These are phyloP conservation scores for Spinacia oleracea DNA, from an alignment of 179 eudicot species.

Conservation along the genomic window DNA sequence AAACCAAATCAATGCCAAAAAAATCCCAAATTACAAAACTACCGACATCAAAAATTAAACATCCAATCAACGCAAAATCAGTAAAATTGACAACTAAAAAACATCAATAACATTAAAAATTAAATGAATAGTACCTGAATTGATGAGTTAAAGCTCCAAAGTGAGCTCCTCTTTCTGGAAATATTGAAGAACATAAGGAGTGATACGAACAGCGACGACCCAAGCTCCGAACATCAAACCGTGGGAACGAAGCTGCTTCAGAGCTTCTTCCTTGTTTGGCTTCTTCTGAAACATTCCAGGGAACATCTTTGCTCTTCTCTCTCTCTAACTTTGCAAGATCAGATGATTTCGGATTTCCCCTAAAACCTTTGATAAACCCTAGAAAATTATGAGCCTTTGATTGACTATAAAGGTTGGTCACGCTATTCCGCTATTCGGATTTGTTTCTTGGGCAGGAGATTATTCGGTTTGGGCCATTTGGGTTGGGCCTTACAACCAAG, in stretches of 20 bases:
- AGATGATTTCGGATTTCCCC: background rate
- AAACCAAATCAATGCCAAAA: background rate
- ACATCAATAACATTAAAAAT: background rate
- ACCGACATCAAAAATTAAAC: too few species aligned
- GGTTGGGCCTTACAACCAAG: background rate
- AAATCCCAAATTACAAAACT: background rate
- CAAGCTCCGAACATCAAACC: conserved; percentile 59
- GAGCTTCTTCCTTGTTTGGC: conserved; percentile 72
- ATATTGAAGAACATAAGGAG: conserved; percentile 67
- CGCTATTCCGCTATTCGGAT: background rate
- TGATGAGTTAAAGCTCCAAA: conserved; percentile 47
- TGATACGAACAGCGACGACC: conserved; percentile 59
- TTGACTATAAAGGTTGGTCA: background rate
- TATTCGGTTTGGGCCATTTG: background rate
- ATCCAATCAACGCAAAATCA: background rate
- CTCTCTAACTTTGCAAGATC: background rate
- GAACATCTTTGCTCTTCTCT: conserved; percentile 49
- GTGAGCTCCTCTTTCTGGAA: conserved; percentile 58
- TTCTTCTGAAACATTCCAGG: conserved; percentile 61
- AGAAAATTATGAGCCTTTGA: background rate
- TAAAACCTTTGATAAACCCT: conserved; percentile 32
- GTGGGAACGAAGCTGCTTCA: conserved; percentile 54
- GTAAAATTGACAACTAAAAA: background rate
- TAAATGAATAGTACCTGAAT: background rate
- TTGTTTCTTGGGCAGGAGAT: background rate